These are phyloP conservation scores for Galeopsis tetrahit DNA, from an alignment of 257 asterid species.

Conservation along the genomic window DNA sequence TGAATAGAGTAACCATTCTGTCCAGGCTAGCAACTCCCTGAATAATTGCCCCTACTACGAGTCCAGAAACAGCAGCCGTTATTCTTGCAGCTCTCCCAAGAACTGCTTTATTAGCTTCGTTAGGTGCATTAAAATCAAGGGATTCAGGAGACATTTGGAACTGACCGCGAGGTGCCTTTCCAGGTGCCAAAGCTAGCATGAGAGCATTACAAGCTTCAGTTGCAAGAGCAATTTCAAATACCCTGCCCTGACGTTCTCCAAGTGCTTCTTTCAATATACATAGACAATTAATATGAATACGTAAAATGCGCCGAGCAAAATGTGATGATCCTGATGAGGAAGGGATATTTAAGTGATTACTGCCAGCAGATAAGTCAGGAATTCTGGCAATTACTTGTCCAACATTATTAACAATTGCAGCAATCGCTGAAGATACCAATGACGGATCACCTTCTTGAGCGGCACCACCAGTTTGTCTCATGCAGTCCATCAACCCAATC, in stretches of 20 bases:
- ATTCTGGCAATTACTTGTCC: constrained; percentile 78
- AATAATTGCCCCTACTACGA: constrained; percentile 82
- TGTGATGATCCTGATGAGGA: constrained; percentile 61
- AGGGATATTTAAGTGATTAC: constrained; percentile 52
- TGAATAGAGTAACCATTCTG: constrained; percentile 86
- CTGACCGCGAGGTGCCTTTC: constrained; percentile 78
- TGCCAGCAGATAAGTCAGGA: constrained; percentile 65
- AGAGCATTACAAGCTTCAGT: constrained; percentile 87
- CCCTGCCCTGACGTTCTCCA: constrained; percentile 98
- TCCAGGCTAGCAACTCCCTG: constrained; percentile 93
- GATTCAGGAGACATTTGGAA: constrained; percentile 77
- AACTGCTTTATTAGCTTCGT: constrained; percentile 55
- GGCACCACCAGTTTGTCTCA: constrained; percentile 99
- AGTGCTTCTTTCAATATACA: constrained; percentile 92
- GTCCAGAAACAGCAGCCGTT: constrained; percentile 80
- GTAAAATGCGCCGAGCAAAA: constrained; percentile 76
- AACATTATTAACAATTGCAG: constrained; percentile 78
- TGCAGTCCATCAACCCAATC: constrained; percentile 89
- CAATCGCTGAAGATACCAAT: constrained; percentile 90
- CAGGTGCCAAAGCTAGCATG: constrained; percentile 67
- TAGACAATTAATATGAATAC: constrained; percentile 78
- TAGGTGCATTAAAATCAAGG: constrained; percentile 60
- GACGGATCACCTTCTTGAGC: constrained; percentile 99
- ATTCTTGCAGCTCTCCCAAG: constrained; percentile 65
- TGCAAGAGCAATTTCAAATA: constrained; percentile 96